Base-by-base conservation (phyloP, 139 green algal species). In the Asterochloris sp. region DNA sequence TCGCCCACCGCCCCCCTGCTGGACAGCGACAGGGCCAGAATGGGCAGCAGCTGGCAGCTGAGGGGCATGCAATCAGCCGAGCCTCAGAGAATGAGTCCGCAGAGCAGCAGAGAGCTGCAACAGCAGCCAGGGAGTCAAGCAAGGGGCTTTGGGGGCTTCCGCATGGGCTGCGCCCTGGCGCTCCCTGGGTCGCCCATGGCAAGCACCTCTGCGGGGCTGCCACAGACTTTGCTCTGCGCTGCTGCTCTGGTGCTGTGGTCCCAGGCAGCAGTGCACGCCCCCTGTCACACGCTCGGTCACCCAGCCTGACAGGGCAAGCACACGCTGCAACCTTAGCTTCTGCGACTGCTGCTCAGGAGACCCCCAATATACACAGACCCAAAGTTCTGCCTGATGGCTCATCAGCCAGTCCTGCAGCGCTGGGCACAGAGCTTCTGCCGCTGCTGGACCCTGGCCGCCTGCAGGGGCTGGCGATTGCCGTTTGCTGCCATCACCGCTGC, bases 401-500 rank as follows among this genome's bases (percentile, higher is more conserved):
- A 6, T 54, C 38, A 54, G 38, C 38, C 28, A 1, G 1, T 77
- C 28, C 73, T 62, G 73, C 73, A 77, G 73, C 54, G 73, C 47
- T 2, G 26, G 26, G 17, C 24, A 16, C 73, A 62, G 73, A 23
- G 66, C 66, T 10, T 8, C 17, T 21, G 21, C 19, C 21, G 19
- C 21, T 21, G 21, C 21, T 71, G 66, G 19, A 71, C 1, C 17
- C 21, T 26, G 21, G 66, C 4, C 17, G 66, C 66, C 66, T 93
- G 54, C 82, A 74, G 11, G 92, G 92, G 8, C 74, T 95, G 16
- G 86, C 86, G 12, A 74, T 97, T 0, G 93, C 93, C 2, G 93
- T 93, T 0, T 97, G 94, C 87, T 97, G 94, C 86, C 94, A 97
- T 85, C 94, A 97, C 87, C 85, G 90, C 60, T 96, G 91, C 88